phyloP scores from a whole-genome alignment of 495 filamentous ascomycete genomes.

The Bombardia bombarda region DNA sequence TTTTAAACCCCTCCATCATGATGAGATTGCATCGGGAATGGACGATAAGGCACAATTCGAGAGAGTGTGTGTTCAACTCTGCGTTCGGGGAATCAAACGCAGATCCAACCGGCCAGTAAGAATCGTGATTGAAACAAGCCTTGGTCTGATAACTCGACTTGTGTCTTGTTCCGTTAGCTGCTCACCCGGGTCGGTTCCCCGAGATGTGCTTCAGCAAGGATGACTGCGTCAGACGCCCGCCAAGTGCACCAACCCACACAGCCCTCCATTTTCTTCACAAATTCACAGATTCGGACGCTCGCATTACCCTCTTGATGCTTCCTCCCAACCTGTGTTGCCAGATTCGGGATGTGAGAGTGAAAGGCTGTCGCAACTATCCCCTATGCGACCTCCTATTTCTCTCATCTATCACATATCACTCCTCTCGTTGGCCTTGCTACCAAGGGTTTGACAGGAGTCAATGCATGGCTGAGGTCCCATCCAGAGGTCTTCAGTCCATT shows the following conservation, averaged over 20 bases:
- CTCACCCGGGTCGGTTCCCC: neutral
- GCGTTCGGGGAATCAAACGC: neutral
- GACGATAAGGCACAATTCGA: neutral
- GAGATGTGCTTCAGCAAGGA: neutral
- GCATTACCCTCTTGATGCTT: neutral
- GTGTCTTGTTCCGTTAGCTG: neutral
- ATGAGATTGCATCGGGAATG: constrained; percentile 6
- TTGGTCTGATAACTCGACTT: neutral
- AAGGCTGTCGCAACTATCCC: no score
- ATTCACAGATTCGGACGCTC: no score
- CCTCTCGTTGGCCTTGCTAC: no score
- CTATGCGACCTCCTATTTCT: no score
- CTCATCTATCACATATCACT: no score
- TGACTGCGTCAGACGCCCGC: neutral
- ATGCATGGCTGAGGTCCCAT: neutral
- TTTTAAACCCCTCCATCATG: constrained; percentile 6
- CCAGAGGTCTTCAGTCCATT: neutral
- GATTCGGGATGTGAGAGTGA: neutral
- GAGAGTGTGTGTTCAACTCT: no score
- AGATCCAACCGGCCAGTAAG: constrained; percentile 1
- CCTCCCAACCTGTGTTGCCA: neutral
- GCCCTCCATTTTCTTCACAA: no score
- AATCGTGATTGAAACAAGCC: neutral
- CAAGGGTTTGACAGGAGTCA: no score
- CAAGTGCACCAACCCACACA: neutral